phyloP scores from a whole-genome alignment of 73 alveolate genomes.

The Halteria grandinella region DNA sequence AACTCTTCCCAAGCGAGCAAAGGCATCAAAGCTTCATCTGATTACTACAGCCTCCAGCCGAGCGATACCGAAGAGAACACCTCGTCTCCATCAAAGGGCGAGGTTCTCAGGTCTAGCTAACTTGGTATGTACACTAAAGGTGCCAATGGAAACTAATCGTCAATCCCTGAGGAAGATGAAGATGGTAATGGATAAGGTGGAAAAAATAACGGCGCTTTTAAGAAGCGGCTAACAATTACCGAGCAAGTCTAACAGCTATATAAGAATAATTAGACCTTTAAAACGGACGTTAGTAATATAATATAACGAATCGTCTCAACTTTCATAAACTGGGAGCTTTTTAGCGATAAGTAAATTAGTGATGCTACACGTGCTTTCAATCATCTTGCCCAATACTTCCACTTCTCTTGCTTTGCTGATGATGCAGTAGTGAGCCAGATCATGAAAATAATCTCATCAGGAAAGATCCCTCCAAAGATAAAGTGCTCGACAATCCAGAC shows the following conservation, averaged over 20 bases:
- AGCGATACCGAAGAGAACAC: background rate
- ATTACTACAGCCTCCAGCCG: background rate
- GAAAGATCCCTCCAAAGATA: background rate
- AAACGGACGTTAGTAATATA: background rate
- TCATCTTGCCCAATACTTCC: background rate
- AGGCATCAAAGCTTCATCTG: background rate
- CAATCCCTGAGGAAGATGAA: background rate
- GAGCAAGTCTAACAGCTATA: background rate
- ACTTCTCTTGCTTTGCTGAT: conserved; percentile 17
- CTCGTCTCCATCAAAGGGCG: too few relatives aligned
- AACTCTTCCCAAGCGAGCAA: too few relatives aligned
- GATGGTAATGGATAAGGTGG: background rate
- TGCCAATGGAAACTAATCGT: background rate
- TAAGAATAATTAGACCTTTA: background rate
- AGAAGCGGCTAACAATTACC: too few relatives aligned
- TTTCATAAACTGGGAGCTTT: conserved; percentile 15
- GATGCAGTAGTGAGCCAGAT: background rate
- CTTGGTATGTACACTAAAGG: background rate
- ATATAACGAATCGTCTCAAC: background rate
- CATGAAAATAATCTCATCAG: background rate
- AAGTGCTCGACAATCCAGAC: background rate
- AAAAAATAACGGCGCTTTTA: background rate
- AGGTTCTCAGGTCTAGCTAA: too few relatives aligned
- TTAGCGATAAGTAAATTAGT: background rate
- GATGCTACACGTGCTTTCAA: conserved; percentile 3